Evolutionary conservation across 2,329 filamentous ascomycete species (phyloP).

Genomic region (Trichophyton equinum): DNA sequence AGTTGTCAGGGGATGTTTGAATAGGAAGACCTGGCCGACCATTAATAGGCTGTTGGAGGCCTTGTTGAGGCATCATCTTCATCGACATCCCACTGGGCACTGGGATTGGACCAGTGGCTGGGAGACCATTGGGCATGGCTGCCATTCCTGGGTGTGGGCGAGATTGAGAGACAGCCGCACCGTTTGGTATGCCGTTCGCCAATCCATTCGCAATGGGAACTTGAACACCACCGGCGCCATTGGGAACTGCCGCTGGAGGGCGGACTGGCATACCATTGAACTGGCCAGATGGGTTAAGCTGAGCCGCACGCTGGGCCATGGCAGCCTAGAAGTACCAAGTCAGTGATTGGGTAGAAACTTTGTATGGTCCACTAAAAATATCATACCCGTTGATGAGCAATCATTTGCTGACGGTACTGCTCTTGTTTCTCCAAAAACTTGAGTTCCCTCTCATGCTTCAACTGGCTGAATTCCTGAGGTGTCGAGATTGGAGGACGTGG

Average conservation of each 20-base stretch:
- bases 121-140: constrained; percentile 27
- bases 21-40: constrained; percentile 33
- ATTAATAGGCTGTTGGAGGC: constrained; percentile 41
- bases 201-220: constrained; percentile 7
- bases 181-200: constrained; percentile 17
- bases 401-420: constrained; percentile 52
- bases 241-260: background rate
- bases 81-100: constrained; percentile 44
- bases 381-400: constrained; percentile 41
- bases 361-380: background rate
- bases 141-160: constrained; percentile 31
- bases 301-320: constrained; percentile 32
- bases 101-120: constrained; percentile 40
- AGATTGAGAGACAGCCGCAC: constrained; percentile 24
- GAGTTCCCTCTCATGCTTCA: constrained; percentile 79
- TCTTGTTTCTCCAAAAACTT: constrained; percentile 46
- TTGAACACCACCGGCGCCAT: background rate
- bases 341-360: background rate
- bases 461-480: constrained; percentile 77
- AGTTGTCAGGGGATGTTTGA: constrained; percentile 43
- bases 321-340: constrained; percentile 22
- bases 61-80: constrained; percentile 42
- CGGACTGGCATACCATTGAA: constrained; percentile 1
- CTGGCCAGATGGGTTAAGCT: constrained; percentile 17
- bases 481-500: constrained; percentile 53